A percentile compares a stretch with the other conserved stretches of the same genome.
Evolutionary conservation across 306 rosid species (phyloP).

Genomic region (Cucurbita pepo): DNA sequence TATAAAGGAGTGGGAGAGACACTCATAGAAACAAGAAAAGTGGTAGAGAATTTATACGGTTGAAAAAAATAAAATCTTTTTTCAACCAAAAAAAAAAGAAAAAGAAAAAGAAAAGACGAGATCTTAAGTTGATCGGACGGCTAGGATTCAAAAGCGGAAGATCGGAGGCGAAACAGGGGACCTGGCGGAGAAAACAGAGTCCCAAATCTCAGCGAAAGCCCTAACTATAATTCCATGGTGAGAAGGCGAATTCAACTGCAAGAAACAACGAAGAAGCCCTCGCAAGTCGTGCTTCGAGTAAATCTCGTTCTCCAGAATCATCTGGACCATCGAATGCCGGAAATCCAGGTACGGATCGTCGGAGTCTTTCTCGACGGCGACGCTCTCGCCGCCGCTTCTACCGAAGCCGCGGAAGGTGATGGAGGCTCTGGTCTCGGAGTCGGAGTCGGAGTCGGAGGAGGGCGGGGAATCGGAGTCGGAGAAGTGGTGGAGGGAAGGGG

Average conservation of each 20-base stretch:
- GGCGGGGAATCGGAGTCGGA: slow-evolving; percentile 12
- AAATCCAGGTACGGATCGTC: slow-evolving; percentile 85
- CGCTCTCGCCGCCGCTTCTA: slow-evolving; percentile 52
- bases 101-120: background rate
- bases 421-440: slow-evolving; percentile 4
- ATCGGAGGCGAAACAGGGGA: background rate
- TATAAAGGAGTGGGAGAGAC: no score
- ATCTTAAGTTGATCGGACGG: background rate
- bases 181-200: slow-evolving; percentile 50
- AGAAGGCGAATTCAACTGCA: slow-evolving; percentile 61
- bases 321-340: slow-evolving; percentile 76
- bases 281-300: slow-evolving; percentile 62
- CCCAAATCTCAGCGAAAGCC: slow-evolving; percentile 91
- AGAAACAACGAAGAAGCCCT: slow-evolving; percentile 64
- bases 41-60: background rate
- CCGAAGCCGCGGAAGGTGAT: slow-evolving; percentile 37
- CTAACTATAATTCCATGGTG: slow-evolving; percentile 64
- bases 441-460: slow-evolving; percentile 10
- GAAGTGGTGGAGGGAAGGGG: background rate
- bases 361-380: slow-evolving; percentile 86
- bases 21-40: background rate
- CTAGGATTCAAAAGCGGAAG: background rate
- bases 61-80: background rate
- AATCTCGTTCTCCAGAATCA: slow-evolving; percentile 84
- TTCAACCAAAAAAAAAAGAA: background rate